Evolutionary conservation across 2,329 filamentous ascomycete genomes (phyloP), one percentile per base, ranked within the genome.

Genomic region (Pleomassaria siparia): DNA sequence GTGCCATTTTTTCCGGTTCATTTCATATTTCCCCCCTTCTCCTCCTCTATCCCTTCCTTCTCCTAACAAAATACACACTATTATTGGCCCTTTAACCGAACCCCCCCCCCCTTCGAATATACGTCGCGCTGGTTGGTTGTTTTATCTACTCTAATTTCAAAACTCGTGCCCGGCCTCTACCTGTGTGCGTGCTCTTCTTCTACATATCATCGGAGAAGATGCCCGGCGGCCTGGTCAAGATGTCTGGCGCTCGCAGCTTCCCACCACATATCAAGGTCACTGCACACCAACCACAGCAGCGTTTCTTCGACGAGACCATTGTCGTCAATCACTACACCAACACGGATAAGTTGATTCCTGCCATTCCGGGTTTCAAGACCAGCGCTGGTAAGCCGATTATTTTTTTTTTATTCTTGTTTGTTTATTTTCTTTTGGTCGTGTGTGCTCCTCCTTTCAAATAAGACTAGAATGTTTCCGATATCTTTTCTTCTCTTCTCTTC

Each of bases 301-400:
- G 60, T 18, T 66, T 59, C 48, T 41, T 65, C 33, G 60, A 54
- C 49, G 35, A 60, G 26, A 62, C 63, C 0, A 63, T 67, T 8
- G 56, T 66, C 43, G 61, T 65, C 7, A 68, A 71, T 41, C 64
- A 69, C 39, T 66, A 67, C 45, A 53, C 64, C 4, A 56, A 60
- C 2, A 55, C 66, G 16, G 67, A 70, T 28, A 71, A 66, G 47
- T 52, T 68, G 6, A 71, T 71, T 58, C 68, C 67, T 18, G 58
- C 58, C 12, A 70, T 72, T 49, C 69, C 69, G 26, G 69, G 69
- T 10, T 71, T 71, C 46, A 52, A 63, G 24, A 72, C 69, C 22
- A 68, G 64, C 50, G 69, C 69, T 49, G 68, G 69, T 72, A 63
- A 54, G 69, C 67, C 50, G 6, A 6, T 8, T 7, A 18, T 30